A percentile compares a stretch with the other conserved stretches of the same genome.
Conservation (phyloP, 306 rosid genomes). For the Vigna unguiculata region DNA sequence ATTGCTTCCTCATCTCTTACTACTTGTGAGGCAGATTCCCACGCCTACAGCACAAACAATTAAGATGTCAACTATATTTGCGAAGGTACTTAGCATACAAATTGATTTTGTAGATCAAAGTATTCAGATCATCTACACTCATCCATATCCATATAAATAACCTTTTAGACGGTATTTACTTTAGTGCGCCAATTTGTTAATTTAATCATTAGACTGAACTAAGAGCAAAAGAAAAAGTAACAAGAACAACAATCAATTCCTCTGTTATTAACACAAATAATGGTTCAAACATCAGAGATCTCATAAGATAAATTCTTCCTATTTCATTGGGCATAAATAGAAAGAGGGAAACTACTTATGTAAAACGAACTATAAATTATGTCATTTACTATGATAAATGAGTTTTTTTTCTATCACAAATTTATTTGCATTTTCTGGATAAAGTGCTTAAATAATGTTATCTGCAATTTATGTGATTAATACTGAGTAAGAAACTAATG, state of each 20-base stretch:
- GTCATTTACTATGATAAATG: slow-evolving; percentile 15
- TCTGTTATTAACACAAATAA: slow-evolving; percentile 25
- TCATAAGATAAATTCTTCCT: not conserved
- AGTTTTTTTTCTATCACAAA: slow-evolving; percentile 10
- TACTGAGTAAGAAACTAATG: slow-evolving; percentile 16
- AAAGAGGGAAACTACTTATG: not conserved
- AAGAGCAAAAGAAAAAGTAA: not conserved
- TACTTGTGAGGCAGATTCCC: slow-evolving; percentile 76
- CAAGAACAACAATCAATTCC: slow-evolving; percentile 14
- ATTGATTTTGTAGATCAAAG: slow-evolving; percentile 18
- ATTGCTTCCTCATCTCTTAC: slow-evolving; percentile 81
- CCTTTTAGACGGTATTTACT: slow-evolving; percentile 6
- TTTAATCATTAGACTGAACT: not conserved
- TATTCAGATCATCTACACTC: slow-evolving; percentile 19
- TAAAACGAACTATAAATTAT: slow-evolving; percentile 14
- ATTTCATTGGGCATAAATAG: slow-evolving; percentile 7
- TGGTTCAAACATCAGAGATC: slow-evolving; percentile 13
- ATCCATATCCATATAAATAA: slow-evolving; percentile 31
- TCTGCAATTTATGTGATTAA: slow-evolving; percentile 16
- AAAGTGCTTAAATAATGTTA: slow-evolving; percentile 16
- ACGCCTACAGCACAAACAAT: slow-evolving; percentile 54
- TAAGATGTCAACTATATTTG: slow-evolving; percentile 24
- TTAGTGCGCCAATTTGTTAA: slow-evolving; percentile 12
- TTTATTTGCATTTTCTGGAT: not conserved
- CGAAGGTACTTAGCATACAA: slow-evolving; percentile 2